phyloP scores from a whole-genome alignment of 2,329 filamentous ascomycete species.

The Arthroderma sp. region DNA sequence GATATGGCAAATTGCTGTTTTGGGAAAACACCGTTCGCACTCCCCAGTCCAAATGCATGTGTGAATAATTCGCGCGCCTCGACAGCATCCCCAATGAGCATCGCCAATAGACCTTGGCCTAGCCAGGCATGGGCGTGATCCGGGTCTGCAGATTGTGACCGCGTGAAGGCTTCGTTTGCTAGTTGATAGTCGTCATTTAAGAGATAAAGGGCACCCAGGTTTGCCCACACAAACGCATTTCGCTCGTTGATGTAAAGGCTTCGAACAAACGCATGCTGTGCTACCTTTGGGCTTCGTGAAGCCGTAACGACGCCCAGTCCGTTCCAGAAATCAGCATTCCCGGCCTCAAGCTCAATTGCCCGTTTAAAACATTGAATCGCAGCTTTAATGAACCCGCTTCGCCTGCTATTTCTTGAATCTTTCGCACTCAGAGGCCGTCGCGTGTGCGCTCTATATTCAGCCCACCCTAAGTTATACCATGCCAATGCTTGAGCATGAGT shows the following conservation, averaged over 20 bases:
- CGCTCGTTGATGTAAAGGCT: constrained; percentile 88
- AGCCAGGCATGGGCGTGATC: constrained; percentile 91
- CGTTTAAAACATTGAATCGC: constrained; percentile 86
- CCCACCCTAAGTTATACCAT: constrained; percentile 94
- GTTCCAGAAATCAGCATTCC: constrained; percentile 96
- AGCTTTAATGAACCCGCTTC: constrained; percentile 56
- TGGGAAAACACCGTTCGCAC: constrained; percentile 58
- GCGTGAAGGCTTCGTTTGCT: constrained; percentile 81
- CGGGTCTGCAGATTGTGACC: constrained; percentile 86
- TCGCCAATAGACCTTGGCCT: constrained; percentile 76
- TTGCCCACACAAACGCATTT: constrained; percentile 76
- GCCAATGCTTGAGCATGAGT: constrained; percentile 84
- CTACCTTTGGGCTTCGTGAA: constrained; percentile 69
- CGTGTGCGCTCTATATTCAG: constrained; percentile 68
- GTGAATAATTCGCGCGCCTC: constrained; percentile 80
- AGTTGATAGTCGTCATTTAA: constrained; percentile 70
- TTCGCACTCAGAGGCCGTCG: constrained; percentile 25
- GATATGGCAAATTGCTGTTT: constrained; percentile 70
- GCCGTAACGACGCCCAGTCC: constrained; percentile 84
- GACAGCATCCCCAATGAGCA: constrained; percentile 58
- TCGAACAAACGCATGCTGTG: constrained; percentile 85
- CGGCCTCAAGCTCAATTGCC: constrained; percentile 86
- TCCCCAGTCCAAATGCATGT: constrained; percentile 86
- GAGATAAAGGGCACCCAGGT: constrained; percentile 75
- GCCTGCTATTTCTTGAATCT: constrained; percentile 42